Percentiles rank a stretch among this genome's conserved stretches.
Evolutionary conservation across 2,329 filamentous ascomycete genomes (phyloP).

Genomic region (Scedosporium apiospermum): DNA sequence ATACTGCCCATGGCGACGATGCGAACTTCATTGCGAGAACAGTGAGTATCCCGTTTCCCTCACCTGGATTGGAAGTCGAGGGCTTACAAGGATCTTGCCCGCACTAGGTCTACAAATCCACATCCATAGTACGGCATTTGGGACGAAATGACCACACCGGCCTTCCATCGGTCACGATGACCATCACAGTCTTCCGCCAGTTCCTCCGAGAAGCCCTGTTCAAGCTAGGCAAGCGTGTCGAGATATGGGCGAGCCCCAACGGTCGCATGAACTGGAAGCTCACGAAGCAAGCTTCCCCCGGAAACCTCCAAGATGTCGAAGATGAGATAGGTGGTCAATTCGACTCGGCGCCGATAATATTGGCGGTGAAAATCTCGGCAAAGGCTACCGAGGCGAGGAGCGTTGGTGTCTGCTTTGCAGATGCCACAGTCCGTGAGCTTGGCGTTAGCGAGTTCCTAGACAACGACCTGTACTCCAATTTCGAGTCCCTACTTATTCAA

Average conservation of each 20-base stretch:
- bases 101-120: conserved; percentile 83
- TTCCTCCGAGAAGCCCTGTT: conserved; percentile 93
- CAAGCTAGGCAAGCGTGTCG: conserved; percentile 78
- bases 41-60: conserved; percentile 28
- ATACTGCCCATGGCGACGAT: conserved; percentile 85
- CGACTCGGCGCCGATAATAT: conserved; percentile 85
- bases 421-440: conserved; percentile 89
- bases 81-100: not conserved
- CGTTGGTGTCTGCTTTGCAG: conserved; percentile 93
- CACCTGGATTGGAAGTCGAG: not conserved
- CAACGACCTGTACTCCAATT: conserved; percentile 96
- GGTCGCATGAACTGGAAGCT: conserved; percentile 88
- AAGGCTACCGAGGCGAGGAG: conserved; percentile 75
- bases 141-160: conserved; percentile 76
- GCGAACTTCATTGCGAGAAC: conserved; percentile 74
- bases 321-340: conserved; percentile 83
- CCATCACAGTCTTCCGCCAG: conserved; percentile 86
- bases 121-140: conserved; percentile 84
- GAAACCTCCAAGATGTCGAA: conserved; percentile 93
- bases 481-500: conserved; percentile 92
- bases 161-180: conserved; percentile 90
- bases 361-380: conserved; percentile 88
- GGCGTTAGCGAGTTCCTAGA: conserved; percentile 98
- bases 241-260: conserved; percentile 72
- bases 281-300: conserved; percentile 83